Evolutionary conservation across 257 asterid species (phyloP), one percentile per base, ranked within the genome.

Genomic region (Capsicum chinense): DNA sequence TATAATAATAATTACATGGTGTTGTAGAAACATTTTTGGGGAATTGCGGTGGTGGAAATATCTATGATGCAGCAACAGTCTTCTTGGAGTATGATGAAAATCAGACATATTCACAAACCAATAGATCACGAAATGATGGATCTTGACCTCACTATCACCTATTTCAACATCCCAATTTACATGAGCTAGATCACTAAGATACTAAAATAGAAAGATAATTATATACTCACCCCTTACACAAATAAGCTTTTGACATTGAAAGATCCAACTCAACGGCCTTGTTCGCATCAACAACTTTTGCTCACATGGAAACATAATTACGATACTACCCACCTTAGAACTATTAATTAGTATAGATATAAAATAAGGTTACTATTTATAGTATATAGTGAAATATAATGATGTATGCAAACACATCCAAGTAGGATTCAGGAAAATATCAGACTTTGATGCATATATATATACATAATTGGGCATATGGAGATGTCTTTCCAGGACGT

Each of bases 261-360:
- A 97, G 93, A 85, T 96, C 92, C 90, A 91, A 85, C 80, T 88
- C 93, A 71, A 96, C 91, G 35, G 97, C 97, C 85, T 93, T 93
- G 86, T 88, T 94, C 1, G 97, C 97, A 91, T 96, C 99, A 83
- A 96, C 91, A 86, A 94, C 95, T 70, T 92, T 98, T 96, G 93
- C 86, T 85, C 88, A 80, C 39, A 63, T 9, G 33, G 47, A 33
- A 33, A 78, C 82, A 78, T 26, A 6, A 78, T 78, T 33, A 54
- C 50, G 26, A 56, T 26, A 5, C 26, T 14, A 76, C 26, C 64
- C 44, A 0, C n/a, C 60, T 26, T 26, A 76, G 48, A 76, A 14
- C 8, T 52, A 56, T 21, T 3, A 52, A 26, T 54, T 52, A 56
- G 2, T 52, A 52, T 39, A 39, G 3, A 17, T 57, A 71, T 15